phyloP scores from a whole-genome alignment of 768 basidiomycete species.

The Psilocybe sp. region DNA sequence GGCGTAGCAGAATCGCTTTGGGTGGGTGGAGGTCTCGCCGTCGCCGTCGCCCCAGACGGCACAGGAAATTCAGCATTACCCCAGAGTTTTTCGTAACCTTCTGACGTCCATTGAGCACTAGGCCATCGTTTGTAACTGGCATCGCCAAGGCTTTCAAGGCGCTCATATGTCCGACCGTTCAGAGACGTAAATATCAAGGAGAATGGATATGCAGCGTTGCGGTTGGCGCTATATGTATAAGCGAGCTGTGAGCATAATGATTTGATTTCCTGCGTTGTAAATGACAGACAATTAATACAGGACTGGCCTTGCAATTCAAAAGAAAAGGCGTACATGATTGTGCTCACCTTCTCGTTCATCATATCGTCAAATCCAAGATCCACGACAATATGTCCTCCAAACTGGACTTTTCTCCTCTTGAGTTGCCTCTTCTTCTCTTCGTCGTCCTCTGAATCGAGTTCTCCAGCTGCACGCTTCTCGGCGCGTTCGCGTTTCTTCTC shows the following conservation, averaged over 20 bases:
- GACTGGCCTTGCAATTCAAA: conserved; percentile 10
- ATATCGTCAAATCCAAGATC: conserved; percentile 91
- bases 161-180: conserved; percentile 61
- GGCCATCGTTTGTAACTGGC: conserved; percentile 79
- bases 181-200: conserved; percentile 79
- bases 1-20: too few relatives aligned
- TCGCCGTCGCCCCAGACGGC: conserved; percentile 1
- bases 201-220: conserved; percentile 69
- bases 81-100: conserved; percentile 75
- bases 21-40: too few relatives aligned
- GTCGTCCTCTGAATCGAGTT: conserved; percentile 48
- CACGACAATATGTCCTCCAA: conserved; percentile 68
- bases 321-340: conserved; percentile 14
- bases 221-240: conserved; percentile 90
- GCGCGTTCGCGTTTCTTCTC: conserved; percentile 63
- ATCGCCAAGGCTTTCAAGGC: conserved; percentile 63
- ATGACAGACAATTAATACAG: conserved; percentile 3
- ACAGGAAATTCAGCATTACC: conserved; percentile 13
- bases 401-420: conserved; percentile 41
- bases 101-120: conserved; percentile 80
- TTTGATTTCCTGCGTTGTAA: conserved; percentile 69
- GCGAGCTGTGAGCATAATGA: conserved; percentile 88
- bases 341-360: conserved; percentile 88
- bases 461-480: conserved; percentile 63
- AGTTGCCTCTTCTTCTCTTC: conserved; percentile 33